Evolutionary conservation across 2,329 filamentous ascomycete species (phyloP), one percentile per base, ranked within the genome.

Genomic region (Dactylellina haptotyla): DNA sequence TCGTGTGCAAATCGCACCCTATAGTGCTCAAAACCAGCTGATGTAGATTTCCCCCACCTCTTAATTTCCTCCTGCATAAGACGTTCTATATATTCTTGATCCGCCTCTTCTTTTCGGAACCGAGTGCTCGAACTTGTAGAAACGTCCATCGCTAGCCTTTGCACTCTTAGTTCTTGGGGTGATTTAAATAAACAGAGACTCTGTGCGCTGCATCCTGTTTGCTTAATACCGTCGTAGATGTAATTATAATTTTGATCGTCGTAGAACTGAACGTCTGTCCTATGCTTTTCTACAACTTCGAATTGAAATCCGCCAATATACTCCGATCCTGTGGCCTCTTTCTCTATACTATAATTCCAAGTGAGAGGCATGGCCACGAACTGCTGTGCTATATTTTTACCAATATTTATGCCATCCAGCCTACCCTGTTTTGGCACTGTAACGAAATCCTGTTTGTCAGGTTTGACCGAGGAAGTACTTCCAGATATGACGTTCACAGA

Each of bases 241-340:
- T 6, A 26, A 30, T n/a, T 34, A 34, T 23, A n/a, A 30, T 30
- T 20, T 4, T 54, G n/a, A 12, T 8, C 23, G 8, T 10, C 20
- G 16, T 30, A 30, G 25, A 5, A 28, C 12, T 28, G 12, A 30
- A 46, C 3, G 8, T 5, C 10, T 18, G 16, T 30, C 20, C n/a
- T 30, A 20, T 32, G 32, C 16, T 28, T 46, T n/a, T 34, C 28
- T 26, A 23, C 54, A 18, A 59, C 25, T 37, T 59, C 16, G n/a
- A 59, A 32, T 46, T 59, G 54, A n/a, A 59, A 26, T 6, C 54
- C 54, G 18, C 54, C 54, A 16, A 59, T 45, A 18, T n/a, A 45
- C 20, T 59, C 54, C 3, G 3, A 12, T 2, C 23, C 54, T 4
- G 37, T 45, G 30, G 45, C 23, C 25, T 59, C 34, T 20, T 59